Conservation (phyloP, 2,329 filamentous ascomycete genomes). For the Fusarium sp. region DNA sequence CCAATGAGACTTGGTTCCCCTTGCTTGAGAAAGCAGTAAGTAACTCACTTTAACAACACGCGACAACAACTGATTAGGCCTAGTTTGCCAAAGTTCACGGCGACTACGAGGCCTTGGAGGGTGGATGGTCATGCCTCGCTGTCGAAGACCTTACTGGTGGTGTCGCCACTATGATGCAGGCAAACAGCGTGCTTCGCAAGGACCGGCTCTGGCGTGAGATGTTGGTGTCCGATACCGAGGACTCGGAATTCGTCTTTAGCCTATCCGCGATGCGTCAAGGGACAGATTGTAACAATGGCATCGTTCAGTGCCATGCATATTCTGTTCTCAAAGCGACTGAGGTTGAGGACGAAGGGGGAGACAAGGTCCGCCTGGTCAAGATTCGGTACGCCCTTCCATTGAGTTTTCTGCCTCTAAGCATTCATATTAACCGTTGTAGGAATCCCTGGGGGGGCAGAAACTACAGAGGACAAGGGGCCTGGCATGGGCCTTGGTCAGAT, state of each 20-base stretch:
- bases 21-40: slow-evolving; percentile 74
- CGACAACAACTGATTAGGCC: slow-evolving; percentile 5
- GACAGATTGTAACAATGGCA: slow-evolving; percentile 50
- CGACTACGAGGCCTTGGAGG: slow-evolving; percentile 76
- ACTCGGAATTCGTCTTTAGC: slow-evolving; percentile 74
- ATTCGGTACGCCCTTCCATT: slow-evolving; percentile 52
- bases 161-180: slow-evolving; percentile 66
- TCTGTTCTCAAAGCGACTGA: slow-evolving; percentile 62
- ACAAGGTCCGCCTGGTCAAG: slow-evolving; percentile 55
- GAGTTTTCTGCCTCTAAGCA: background rate
- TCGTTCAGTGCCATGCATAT: slow-evolving; percentile 62
- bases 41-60: background rate
- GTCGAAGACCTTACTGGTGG: slow-evolving; percentile 66
- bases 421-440: slow-evolving; percentile 50
- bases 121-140: slow-evolving; percentile 70
- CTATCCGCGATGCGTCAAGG: slow-evolving; percentile 49
- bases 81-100: slow-evolving; percentile 79
- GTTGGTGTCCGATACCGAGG: slow-evolving; percentile 72
- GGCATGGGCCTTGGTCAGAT: slow-evolving; percentile 80
- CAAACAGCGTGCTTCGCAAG: slow-evolving; percentile 72
- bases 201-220: slow-evolving; percentile 79
- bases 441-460: slow-evolving; percentile 77
- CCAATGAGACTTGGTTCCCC: slow-evolving; percentile 81
- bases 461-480: slow-evolving; percentile 62
- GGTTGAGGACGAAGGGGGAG: slow-evolving; percentile 55